phyloP scores from a whole-genome alignment of 805 yeast species.

The Clavispora carvajalis region DNA sequence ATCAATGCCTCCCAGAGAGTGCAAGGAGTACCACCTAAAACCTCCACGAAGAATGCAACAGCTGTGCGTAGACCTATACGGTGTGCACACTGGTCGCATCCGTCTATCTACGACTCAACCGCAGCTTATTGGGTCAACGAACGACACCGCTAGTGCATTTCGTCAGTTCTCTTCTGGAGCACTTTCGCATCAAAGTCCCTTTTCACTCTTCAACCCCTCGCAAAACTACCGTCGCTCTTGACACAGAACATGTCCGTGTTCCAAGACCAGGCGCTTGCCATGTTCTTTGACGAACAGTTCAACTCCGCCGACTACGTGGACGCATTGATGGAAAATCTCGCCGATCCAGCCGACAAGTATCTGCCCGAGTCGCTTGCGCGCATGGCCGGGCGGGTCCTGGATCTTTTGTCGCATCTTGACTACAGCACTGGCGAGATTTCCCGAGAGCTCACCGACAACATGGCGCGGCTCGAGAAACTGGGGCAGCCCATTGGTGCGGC shows the following conservation, averaged over 20 bases:
- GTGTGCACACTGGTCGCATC: background rate
- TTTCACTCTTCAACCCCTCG: background rate
- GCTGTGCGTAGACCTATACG: too few relatives aligned
- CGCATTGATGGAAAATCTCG: conserved; percentile 46
- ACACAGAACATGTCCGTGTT: conserved; percentile 1
- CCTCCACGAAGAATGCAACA: too few relatives aligned
- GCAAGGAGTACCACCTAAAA: too few relatives aligned
- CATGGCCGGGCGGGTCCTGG: conserved; percentile 44
- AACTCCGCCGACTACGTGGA: conserved; percentile 63
- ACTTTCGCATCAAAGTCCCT: too few relatives aligned
- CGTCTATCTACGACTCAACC: background rate
- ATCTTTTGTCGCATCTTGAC: conserved; percentile 55
- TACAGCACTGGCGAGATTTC: conserved; percentile 57
- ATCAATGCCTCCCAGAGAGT: too few relatives aligned
- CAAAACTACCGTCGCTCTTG: too few relatives aligned
- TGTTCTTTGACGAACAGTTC: conserved; percentile 66
- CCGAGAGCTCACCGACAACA: conserved; percentile 45
- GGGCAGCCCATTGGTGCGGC: conserved; percentile 37
- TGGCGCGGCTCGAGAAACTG: conserved; percentile 44
- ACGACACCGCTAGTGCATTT: too few relatives aligned
- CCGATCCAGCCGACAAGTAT: conserved; percentile 18
- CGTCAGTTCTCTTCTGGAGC: background rate
- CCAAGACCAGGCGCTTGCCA: conserved; percentile 42
- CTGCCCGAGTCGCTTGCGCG: conserved; percentile 32
- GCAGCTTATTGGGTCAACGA: too few relatives aligned